Conservation (phyloP, 1,284 basidiomycete species). For the Apiotrichum mycotoxinovorans region DNA sequence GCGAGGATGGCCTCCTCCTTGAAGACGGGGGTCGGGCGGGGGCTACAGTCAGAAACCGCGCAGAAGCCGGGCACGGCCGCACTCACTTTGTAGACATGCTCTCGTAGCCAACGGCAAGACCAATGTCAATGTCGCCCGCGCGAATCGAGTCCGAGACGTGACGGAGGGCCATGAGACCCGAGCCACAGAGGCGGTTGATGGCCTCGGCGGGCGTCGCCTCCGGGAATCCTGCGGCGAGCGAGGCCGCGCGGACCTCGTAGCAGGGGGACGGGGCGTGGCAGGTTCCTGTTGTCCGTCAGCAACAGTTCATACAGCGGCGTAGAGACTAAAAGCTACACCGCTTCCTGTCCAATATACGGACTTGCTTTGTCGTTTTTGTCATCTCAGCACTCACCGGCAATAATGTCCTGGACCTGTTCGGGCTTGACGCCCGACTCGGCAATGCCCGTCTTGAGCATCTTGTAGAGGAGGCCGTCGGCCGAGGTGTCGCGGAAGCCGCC, state of each 20-base stretch:
- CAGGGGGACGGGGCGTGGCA: slow-evolving; percentile 22
- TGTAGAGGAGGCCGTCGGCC: slow-evolving; percentile 28
- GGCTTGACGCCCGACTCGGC: slow-evolving; percentile 24
- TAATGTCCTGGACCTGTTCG: slow-evolving; percentile 38
- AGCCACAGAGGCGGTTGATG: slow-evolving; percentile 79
- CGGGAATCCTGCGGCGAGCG: slow-evolving; percentile 21
- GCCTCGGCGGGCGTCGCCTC: slow-evolving; percentile 67
- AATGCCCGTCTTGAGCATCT: slow-evolving; percentile 25
- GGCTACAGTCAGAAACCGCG: slow-evolving; percentile 50
- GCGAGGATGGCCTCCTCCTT: slow-evolving; percentile 71
- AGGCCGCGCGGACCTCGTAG: slow-evolving; percentile 23
- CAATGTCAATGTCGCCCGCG: slow-evolving; percentile 63
- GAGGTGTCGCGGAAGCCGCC: slow-evolving; percentile 31
- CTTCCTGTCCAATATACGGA: too few species aligned
- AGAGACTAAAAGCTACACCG: too few species aligned
- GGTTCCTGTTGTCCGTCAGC: slow-evolving; percentile 1
- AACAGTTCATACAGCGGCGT: background rate
- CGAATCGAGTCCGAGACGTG: slow-evolving; percentile 72
- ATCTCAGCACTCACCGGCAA: slow-evolving; percentile 68
- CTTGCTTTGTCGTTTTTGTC: too few species aligned
- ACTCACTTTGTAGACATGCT: slow-evolving; percentile 62
- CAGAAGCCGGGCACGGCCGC: too few species aligned
- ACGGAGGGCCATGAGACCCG: slow-evolving; percentile 64
- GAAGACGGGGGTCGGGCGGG: slow-evolving; percentile 67
- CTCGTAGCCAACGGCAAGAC: slow-evolving; percentile 75